These are phyloP conservation scores for Phytophthora citricola DNA, from an alignment of 352 stramenopile genomes.

Conservation along the genomic window DNA sequence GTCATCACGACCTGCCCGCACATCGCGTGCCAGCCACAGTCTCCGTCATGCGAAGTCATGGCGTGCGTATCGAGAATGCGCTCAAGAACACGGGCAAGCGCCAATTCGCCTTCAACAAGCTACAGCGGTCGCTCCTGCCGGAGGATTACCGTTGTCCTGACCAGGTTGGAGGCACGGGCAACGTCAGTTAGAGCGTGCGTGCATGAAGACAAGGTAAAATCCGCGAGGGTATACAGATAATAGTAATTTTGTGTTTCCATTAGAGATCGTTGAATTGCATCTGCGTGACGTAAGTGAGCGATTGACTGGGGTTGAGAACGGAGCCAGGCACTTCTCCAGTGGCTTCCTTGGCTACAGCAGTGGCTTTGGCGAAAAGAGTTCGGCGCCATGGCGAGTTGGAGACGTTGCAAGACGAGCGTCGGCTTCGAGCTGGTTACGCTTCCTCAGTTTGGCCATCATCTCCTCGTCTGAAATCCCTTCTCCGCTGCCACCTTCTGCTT, in stretches of 20 bases:
- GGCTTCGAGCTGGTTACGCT: conserved; percentile 74
- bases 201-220: conserved; percentile 20
- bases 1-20: conserved; percentile 78
- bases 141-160: conserved; percentile 89
- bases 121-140: conserved; percentile 86
- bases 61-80: conserved; percentile 89
- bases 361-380: conserved; percentile 47
- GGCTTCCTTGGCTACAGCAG: conserved; percentile 36
- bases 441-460: conserved; percentile 79
- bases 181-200: conserved; percentile 69
- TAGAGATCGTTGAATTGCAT: conserved; percentile 75
- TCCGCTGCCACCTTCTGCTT: conserved; percentile 82
- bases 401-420: conserved; percentile 76
- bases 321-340: conserved; percentile 6
- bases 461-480: conserved; percentile 86
- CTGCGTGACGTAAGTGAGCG: conserved; percentile 76
- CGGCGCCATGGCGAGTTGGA: conserved; percentile 44
- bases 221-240: conserved; percentile 35
- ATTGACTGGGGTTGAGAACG: conserved; percentile 44
- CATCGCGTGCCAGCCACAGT: conserved; percentile 83
- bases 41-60: conserved; percentile 88
- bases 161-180: conserved; percentile 81
- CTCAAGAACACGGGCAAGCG: conserved; percentile 92
- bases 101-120: conserved; percentile 90
- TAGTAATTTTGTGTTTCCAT: conserved; percentile 40